Evolutionary conservation across 768 basidiomycete species (phyloP), one percentile per base, ranked within the genome.

Genomic region (Lyophyllum decastes): DNA sequence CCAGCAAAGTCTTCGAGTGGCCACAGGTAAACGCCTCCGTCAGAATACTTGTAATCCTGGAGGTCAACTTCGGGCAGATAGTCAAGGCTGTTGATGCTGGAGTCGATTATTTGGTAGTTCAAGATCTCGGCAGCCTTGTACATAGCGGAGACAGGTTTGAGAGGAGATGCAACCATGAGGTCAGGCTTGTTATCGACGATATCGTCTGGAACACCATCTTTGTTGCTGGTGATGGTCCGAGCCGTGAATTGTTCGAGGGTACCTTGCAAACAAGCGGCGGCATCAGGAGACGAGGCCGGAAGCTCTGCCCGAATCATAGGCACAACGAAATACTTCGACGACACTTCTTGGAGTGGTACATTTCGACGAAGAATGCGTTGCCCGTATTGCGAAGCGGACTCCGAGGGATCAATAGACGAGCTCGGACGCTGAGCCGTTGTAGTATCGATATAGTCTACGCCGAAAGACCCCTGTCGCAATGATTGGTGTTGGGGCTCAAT

Each of bases 321-420:
- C 21, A 27, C 19, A 11, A 17, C 35, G 21, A 63, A 63, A 22
- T 63, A 63, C 24, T 52, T 63, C 22, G 62, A 63, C 12, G 49
- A 21, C 30, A 52, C 38, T 47, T 55, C 54, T 34, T n/a, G 19
- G 21, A 17, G 17, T 43, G 43, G 17, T 38, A 22, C 14, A 14
- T 35, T 30, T 24, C n/a, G 25, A 24, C 9, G 19, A 43, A 27
- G 11, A 27, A 21, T 19, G 45, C 19, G 34, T 11, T 35, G 26
- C 26, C 41, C 61, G 22, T 26, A 17, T 62, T 84, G 85, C 26
- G 85, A 87, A 26, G 80, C 84, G 25, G 85, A 87, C 50, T 87
- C 77, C 8, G 81, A 87, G 10, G 85, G 72, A 26, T 71, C 66
- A n/a, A 73, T 63, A 25, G 70, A 68, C 25, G 66, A 64, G 46